Evolutionary conservation across 2,329 filamentous ascomycete species (phyloP).

Genomic region (Fusarium sp.): DNA sequence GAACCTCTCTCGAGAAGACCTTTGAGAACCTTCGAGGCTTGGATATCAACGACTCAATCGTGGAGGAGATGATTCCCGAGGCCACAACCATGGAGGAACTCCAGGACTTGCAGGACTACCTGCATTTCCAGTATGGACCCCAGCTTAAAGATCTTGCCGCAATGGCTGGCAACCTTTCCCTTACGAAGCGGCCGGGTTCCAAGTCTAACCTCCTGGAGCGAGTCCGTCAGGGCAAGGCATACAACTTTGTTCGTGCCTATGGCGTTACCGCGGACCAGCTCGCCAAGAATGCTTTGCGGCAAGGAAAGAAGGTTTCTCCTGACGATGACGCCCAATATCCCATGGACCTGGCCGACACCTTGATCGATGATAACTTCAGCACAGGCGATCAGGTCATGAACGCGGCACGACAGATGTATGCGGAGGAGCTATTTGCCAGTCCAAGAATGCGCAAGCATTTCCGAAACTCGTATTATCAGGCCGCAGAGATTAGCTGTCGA

Average conservation of each 20-base stretch:
- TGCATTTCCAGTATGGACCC: slow-evolving; percentile 91
- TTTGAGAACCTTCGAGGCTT: slow-evolving; percentile 78
- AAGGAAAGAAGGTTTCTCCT: slow-evolving; percentile 82
- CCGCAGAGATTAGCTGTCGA: slow-evolving; percentile 85
- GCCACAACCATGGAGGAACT: slow-evolving; percentile 93
- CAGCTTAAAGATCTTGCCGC: slow-evolving; percentile 84
- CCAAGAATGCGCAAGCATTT: slow-evolving; percentile 92
- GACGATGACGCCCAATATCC: slow-evolving; percentile 87
- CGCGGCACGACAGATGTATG: slow-evolving; percentile 87
- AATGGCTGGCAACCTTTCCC: slow-evolving; percentile 71
- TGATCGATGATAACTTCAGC: slow-evolving; percentile 78
- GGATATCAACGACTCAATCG: slow-evolving; percentile 76
- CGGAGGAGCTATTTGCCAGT: slow-evolving; percentile 89
- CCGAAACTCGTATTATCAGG: slow-evolving; percentile 84
- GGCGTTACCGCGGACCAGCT: slow-evolving; percentile 91
- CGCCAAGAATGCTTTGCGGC: slow-evolving; percentile 84
- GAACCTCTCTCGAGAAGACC: slow-evolving; percentile 84
- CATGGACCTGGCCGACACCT: slow-evolving; percentile 85
- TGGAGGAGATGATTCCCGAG: slow-evolving; percentile 84
- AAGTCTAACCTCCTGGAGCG: slow-evolving; percentile 86
- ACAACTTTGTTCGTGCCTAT: slow-evolving; percentile 87
- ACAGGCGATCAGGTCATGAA: slow-evolving; percentile 81
- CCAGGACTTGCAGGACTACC: slow-evolving; percentile 95
- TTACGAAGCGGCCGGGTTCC: slow-evolving; percentile 84
- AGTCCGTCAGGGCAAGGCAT: slow-evolving; percentile 82